Conservation (phyloP, 2,329 filamentous ascomycete genomes). For the Trichoderma atroviride region DNA sequence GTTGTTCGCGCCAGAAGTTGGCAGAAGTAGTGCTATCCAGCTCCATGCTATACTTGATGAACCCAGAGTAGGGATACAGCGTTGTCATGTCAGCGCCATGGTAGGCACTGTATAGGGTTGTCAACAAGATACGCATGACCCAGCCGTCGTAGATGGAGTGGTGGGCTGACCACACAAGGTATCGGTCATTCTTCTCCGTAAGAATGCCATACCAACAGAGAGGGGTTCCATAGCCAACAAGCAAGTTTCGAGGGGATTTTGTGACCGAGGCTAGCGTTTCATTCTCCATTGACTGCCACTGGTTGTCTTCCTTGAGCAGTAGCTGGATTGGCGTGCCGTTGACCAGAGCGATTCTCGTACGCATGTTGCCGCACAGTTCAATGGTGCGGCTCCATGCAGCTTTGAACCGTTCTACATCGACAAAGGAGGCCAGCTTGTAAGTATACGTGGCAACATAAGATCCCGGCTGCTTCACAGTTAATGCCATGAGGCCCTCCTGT, state of each 20-base stretch:
- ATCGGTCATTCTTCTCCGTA: background rate
- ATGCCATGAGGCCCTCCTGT: constrained; percentile 34
- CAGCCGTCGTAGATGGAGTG: constrained; percentile 26
- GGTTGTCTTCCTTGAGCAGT: constrained; percentile 8
- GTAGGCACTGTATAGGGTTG: constrained; percentile 10
- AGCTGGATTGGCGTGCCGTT: constrained; percentile 14
- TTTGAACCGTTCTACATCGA: constrained; percentile 34
- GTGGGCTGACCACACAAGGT: constrained; percentile 19
- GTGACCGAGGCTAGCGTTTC: constrained; percentile 12
- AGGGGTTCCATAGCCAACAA: constrained; percentile 22
- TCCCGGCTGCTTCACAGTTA: constrained; percentile 37
- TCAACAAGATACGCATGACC: constrained; percentile 23
- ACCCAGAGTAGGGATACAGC: constrained; percentile 39
- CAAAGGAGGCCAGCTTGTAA: constrained; percentile 29
- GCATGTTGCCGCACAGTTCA: constrained; percentile 21
- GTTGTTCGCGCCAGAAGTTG: constrained; percentile 22
- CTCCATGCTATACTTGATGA: constrained; percentile 27
- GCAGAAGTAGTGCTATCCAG: constrained; percentile 11
- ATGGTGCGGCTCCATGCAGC: constrained; percentile 34
- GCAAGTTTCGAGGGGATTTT: background rate
- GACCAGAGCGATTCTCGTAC: constrained; percentile 17
- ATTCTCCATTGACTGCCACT: constrained; percentile 14
- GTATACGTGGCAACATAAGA: constrained; percentile 41
- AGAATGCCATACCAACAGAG: constrained; percentile 23
- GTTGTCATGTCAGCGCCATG: constrained; percentile 32